A percentile compares a stretch with the other conserved stretches of the same genome.
These are phyloP conservation scores for Suhomyces sp. DNA, from an alignment of 805 yeast genomes.

Conservation along the genomic window DNA sequence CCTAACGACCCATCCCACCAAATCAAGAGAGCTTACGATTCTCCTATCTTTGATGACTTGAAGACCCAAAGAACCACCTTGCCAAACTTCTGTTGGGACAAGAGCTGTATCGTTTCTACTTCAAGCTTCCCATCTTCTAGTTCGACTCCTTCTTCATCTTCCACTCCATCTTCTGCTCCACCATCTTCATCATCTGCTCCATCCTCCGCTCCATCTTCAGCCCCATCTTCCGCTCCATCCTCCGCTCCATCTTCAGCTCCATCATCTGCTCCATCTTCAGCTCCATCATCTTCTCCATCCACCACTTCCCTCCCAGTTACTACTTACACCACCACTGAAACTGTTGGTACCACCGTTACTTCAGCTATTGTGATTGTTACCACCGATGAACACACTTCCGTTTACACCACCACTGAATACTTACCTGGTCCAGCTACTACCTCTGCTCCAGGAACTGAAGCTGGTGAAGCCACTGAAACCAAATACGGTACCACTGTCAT, in stretches of 20 bases:
- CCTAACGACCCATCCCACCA: conserved; percentile 6
- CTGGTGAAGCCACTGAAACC: conserved; percentile 19
- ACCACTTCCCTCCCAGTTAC: conserved; percentile 6
- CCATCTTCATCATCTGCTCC: not conserved
- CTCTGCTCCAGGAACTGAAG: conserved; percentile 27
- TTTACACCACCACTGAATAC: conserved; percentile 6
- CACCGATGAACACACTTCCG: conserved; percentile 2
- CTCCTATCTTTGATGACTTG: conserved; percentile 8
- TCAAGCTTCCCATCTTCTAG: conserved; percentile 8
- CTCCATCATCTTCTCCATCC: conserved; percentile 5
- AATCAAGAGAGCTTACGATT: conserved; percentile 10
- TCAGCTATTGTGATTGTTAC: conserved; percentile 3
- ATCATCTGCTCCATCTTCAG: conserved; percentile 5
- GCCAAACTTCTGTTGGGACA: conserved; percentile 19
- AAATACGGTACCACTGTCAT: conserved; percentile 24
- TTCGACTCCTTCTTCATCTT: conserved; percentile 6
- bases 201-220: not conserved
- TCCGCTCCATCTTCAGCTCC: conserved; percentile 1
- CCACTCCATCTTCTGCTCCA: conserved; percentile 5
- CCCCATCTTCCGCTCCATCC: conserved; percentile 1
- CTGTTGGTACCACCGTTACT: not conserved
- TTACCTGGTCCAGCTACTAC: conserved; percentile 7
- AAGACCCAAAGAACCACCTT: conserved; percentile 12
- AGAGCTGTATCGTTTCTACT: conserved; percentile 9
- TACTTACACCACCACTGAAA: conserved; percentile 5